Evolutionary conservation across 2,329 filamentous ascomycete genomes (phyloP).

Genomic region (Phoma herbarum): DNA sequence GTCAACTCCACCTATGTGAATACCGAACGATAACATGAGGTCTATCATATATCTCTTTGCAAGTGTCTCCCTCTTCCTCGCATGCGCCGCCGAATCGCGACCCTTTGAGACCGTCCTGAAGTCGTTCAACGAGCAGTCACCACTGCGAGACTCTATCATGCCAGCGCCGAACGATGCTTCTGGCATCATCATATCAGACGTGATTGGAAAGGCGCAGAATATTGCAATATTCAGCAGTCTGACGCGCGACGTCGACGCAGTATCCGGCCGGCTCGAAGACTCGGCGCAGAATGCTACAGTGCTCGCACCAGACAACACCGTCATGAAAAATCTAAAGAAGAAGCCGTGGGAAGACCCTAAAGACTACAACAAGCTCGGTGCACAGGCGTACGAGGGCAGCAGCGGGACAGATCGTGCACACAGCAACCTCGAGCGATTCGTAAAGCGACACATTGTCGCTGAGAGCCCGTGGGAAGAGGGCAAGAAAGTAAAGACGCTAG

Average conservation of each 20-base stretch:
- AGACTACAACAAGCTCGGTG: constrained; percentile 74
- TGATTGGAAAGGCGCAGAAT: constrained; percentile 77
- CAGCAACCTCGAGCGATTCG: constrained; percentile 79
- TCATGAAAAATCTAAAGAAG: constrained; percentile 76
- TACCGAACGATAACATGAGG: constrained; percentile 39
- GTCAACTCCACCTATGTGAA: constrained; percentile 20
- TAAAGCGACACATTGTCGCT: constrained; percentile 83
- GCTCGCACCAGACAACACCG: constrained; percentile 85
- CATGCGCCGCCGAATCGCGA: constrained; percentile 43
- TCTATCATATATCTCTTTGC: constrained; percentile 38
- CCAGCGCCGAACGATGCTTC: constrained; percentile 41
- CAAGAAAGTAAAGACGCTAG: constrained; percentile 71
- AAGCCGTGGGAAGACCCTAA: constrained; percentile 86
- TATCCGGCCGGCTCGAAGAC: constrained; percentile 74
- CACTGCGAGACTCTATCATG: constrained; percentile 43
- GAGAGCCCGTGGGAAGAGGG: constrained; percentile 77
- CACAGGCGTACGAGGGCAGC: constrained; percentile 76
- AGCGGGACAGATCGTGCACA: constrained; percentile 79
- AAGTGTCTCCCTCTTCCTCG: constrained; percentile 42
- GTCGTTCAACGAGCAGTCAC: constrained; percentile 44
- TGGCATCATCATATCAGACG: constrained; percentile 78
- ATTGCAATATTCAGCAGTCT: constrained; percentile 88
- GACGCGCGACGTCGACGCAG: constrained; percentile 75
- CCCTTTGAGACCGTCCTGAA: constrained; percentile 43
- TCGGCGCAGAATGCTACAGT: constrained; percentile 77